Evolutionary conservation across 306 rosid genomes (phyloP), one percentile per base, ranked within the genome.

Genomic region (Herpetospermum pedunculosum): DNA sequence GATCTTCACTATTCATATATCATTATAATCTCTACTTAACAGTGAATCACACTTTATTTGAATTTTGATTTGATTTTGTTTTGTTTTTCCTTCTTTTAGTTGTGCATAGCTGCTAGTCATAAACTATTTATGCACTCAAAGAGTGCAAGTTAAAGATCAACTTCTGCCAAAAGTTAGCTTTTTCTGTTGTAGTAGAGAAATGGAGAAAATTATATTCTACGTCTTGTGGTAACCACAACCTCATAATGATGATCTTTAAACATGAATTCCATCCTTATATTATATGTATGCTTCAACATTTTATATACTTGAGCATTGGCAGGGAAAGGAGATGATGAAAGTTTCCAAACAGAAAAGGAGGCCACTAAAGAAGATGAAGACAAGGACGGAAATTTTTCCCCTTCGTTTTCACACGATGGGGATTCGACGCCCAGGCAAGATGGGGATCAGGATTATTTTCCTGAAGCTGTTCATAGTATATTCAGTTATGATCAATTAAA

Each of bases 401-500:
- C 87, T 74, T 83, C 78, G 74, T 81, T 83, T 57, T 88, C 83
- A 71, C 76, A 83, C 82, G 78, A 77, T 54, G 87, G 78, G 65
- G 84, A 77, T 80, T 82, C 84, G 32, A 87, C 84, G 46, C 76
- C 83, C 67, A 90, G 86, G 80, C 91, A 85, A 77, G 90, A 80
- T 26, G 71, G 70, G 70, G 80, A 79, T 46, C 81, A 78, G 48
- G 86, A 78, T 44, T 80, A 58, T 71, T 82, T 75, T 49, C 41
- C 70, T 78, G 88, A 77, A 82, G 70, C 80, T 78, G 48, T 73
- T 84, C 81, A 47, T 32, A 79, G 83, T 59, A 75, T 78, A 63
- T 88, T 86, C 85, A 85, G 81, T 83, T 94, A 91, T 85, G 96
- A 94, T 83, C 95, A 94, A 81, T 81, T 94, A 73, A 89, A 84